These are phyloP conservation scores for Trichoderma parareesei DNA, from an alignment of 495 filamentous ascomycete species.

Conservation along the genomic window DNA sequence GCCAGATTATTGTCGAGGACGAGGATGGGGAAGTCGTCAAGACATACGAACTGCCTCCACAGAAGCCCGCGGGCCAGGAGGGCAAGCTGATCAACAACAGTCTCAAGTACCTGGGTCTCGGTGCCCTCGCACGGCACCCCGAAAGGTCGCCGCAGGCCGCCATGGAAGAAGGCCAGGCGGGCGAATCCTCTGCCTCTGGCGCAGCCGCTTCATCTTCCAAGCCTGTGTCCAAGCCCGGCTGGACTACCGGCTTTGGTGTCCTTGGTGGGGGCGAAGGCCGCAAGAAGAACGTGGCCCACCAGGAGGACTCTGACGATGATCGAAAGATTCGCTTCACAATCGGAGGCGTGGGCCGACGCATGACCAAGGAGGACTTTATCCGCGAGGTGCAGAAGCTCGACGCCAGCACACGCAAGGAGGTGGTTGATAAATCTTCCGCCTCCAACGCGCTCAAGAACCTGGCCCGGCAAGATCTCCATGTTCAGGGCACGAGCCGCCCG, in stretches of 20 bases:
- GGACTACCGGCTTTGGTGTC: slow-evolving; percentile 9
- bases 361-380: slow-evolving; percentile 92
- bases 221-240: slow-evolving; percentile 17
- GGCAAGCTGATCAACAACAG: slow-evolving; percentile 36
- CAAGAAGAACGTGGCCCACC: slow-evolving; percentile 43
- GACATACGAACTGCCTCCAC: slow-evolving; percentile 77
- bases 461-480: slow-evolving; percentile 40
- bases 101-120: slow-evolving; percentile 40
- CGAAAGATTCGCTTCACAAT: slow-evolving; percentile 83
- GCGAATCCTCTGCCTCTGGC: slow-evolving; percentile 17
- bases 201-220: slow-evolving; percentile 15
- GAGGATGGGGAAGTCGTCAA: slow-evolving; percentile 96
- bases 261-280: slow-evolving; percentile 15
- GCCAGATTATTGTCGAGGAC: slow-evolving; percentile 88
- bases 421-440: slow-evolving; percentile 60
- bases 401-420: slow-evolving; percentile 60
- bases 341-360: slow-evolving; percentile 55
- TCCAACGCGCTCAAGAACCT: slow-evolving; percentile 47
- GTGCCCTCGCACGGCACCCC: slow-evolving; percentile 30
- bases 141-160: slow-evolving; percentile 16
- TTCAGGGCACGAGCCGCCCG: not conserved
- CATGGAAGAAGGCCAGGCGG: slow-evolving; percentile 18
- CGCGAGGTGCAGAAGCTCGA: slow-evolving; percentile 73
- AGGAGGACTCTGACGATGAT: slow-evolving; percentile 58
- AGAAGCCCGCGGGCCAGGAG: slow-evolving; percentile 23